Evolutionary conservation across 805 yeast genomes (phyloP).

Genomic region (Candida xyloterini): DNA sequence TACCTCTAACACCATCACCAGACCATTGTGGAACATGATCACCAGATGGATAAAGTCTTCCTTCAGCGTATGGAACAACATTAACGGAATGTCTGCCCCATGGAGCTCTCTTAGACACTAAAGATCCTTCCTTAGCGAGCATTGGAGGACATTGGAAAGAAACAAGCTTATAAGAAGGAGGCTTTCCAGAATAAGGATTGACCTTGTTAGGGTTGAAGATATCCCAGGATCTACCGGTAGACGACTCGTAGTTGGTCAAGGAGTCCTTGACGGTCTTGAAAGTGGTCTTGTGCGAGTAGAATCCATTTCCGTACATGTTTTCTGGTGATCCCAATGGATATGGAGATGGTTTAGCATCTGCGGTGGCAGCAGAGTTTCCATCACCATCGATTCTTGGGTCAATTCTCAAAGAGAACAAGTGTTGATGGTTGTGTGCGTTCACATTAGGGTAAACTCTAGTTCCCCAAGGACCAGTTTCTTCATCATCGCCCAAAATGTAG

Average conservation of each 20-base stretch:
- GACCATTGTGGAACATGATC: slow-evolving; percentile 73
- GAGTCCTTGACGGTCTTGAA: slow-evolving; percentile 70
- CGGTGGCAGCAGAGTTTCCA: slow-evolving; percentile 66
- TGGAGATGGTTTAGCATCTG: slow-evolving; percentile 62
- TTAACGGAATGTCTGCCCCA: slow-evolving; percentile 69
- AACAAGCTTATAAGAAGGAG: slow-evolving; percentile 72
- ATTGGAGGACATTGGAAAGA: slow-evolving; percentile 72
- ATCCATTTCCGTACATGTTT: slow-evolving; percentile 77
- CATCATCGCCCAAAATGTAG: slow-evolving; percentile 59
- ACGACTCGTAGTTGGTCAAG: slow-evolving; percentile 55
- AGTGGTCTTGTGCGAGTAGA: slow-evolving; percentile 60
- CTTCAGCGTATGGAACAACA: slow-evolving; percentile 71
- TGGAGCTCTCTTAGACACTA: slow-evolving; percentile 77
- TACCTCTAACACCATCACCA: slow-evolving; percentile 64
- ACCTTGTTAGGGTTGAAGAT: slow-evolving; percentile 66
- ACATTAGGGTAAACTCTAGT: slow-evolving; percentile 76
- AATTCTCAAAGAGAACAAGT: slow-evolving; percentile 70
- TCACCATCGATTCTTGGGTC: slow-evolving; percentile 83
- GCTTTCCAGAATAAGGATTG: slow-evolving; percentile 70
- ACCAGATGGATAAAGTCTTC: slow-evolving; percentile 77
- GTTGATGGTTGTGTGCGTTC: slow-evolving; percentile 86
- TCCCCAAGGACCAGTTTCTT: slow-evolving; percentile 73
- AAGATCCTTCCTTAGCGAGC: slow-evolving; percentile 69
- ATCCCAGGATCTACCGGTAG: slow-evolving; percentile 74
- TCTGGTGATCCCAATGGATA: slow-evolving; percentile 61